phyloP scores from a whole-genome alignment of 78 protist genomes.

The Cavenderia fasciculata region DNA sequence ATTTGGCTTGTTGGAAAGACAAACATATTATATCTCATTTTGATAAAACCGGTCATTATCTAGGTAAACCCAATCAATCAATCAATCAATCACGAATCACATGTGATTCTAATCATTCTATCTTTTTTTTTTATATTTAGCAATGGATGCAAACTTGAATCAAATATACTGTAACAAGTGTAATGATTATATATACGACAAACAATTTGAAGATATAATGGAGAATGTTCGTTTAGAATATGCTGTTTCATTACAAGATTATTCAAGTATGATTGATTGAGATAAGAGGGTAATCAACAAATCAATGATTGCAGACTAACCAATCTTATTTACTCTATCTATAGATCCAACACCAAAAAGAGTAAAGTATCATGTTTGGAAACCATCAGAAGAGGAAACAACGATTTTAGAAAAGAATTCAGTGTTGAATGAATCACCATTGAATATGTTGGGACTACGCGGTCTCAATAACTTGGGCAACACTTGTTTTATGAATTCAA shows the following conservation, averaged over 20 bases:
- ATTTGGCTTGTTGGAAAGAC: too few species aligned
- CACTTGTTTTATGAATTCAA: constrained; percentile 88
- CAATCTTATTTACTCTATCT: too few species aligned
- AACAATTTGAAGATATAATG: constrained; percentile 16
- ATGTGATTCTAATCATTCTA: neutral
- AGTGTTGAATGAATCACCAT: neutral
- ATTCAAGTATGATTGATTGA: neutral
- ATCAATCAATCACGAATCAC: constrained; percentile 31
- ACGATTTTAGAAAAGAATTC: constrained; percentile 3
- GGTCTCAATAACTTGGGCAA: constrained; percentile 89
- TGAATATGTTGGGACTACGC: constrained; percentile 75
- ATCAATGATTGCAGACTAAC: neutral
- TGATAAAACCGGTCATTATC: too few species aligned
- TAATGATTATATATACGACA: constrained; percentile 73
- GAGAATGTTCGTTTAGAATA: neutral
- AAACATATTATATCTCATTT: too few species aligned
- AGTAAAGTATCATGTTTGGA: constrained; percentile 47
- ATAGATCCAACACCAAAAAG: constrained; percentile 39
- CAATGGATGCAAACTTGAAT: constrained; percentile 14
- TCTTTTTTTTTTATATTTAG: too few species aligned
- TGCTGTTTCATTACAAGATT: constrained; percentile 4
- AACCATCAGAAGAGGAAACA: constrained; percentile 53
- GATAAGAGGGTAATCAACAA: neutral
- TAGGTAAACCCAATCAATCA: constrained; percentile 32
- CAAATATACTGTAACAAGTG: constrained; percentile 66